These are phyloP conservation scores for Populus tremula DNA, from an alignment of 345 rosid species.

Conservation along the genomic window DNA sequence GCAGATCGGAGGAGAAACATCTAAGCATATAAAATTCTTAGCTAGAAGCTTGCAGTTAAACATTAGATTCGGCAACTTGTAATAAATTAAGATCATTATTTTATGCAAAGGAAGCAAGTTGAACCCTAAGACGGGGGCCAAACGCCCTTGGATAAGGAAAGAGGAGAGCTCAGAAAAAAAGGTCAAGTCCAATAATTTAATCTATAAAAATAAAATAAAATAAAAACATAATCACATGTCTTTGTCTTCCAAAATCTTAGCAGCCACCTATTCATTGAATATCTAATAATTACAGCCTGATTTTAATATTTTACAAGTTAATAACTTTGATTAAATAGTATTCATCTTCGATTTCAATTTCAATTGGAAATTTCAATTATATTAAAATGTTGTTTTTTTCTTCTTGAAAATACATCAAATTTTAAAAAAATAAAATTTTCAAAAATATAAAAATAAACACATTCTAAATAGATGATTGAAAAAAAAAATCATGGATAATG, in stretches of 20 bases:
- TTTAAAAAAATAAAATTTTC: too few species aligned
- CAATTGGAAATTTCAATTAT: too few species aligned
- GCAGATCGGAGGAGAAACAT: neutral
- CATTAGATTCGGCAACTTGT: neutral
- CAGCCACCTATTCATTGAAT: slow-evolving; percentile 6
- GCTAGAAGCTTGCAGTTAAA: neutral
- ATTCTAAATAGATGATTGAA: too few species aligned
- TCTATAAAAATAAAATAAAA: neutral
- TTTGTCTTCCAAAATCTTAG: slow-evolving; percentile 15
- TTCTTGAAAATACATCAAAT: too few species aligned
- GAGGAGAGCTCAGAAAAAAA: neutral
- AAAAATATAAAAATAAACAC: too few species aligned
- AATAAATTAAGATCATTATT: neutral
- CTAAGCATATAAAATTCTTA: neutral
- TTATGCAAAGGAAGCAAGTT: neutral
- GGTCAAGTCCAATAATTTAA: neutral
- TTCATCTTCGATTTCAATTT: too few species aligned
- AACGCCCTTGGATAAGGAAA: too few species aligned
- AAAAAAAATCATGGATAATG: too few species aligned
- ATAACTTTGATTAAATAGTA: too few species aligned
- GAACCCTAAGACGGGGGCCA: neutral
- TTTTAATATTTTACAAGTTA: too few species aligned
- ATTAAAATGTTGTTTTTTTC: too few species aligned
- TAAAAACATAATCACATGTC: neutral
- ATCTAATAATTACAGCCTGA: neutral